Evolutionary conservation across 768 basidiomycete species (phyloP), one percentile per base, ranked within the genome.

Genomic region (Suillus discolor): DNA sequence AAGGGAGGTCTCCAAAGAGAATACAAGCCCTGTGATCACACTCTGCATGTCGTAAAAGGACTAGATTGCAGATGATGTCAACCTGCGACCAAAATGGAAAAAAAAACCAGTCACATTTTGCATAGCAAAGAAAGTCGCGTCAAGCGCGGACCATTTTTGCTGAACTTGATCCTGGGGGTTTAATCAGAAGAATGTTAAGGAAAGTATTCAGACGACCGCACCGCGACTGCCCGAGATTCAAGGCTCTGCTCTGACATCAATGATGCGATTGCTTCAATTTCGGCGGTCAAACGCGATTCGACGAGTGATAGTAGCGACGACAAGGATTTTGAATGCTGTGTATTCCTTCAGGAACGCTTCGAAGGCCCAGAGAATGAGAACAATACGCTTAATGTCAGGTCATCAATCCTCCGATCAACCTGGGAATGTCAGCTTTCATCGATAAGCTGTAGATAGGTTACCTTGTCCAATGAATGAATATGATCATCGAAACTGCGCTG

Each of bases 1-100:
- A 28, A 75, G 62, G 6, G 79, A 78, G 18, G 65, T 67, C 36
- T 79, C 75, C 9, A 84, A 71, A 25, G 76, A 64, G 20, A 63
- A 67, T 4, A 78, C 41, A 7, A 63, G 57, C 20, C 49, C 25
- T 31, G 25, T 18, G 54, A 61, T 31, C 25, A 42, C 25, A 23
- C 49, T 31, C 18, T 60, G 31, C 20, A 65, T 42, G 25, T 65
- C 64, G 41, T 39, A 20, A 42, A 65, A 62, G 7, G 64, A 62
- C 69, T 53, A 66, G 63, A 38, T 28, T 18, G 6, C 5, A 42
- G 11, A 41, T 41, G 45, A 63, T 61, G 42, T 79, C 72, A 68
- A 71, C 59, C 57, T 65, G 61, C 12, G 69, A 62, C 15, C 72
- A 71, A 66, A 68, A 36, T 18, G 18, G 38, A 31, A 57, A 28